Percentiles rank a stretch among this genome's conserved stretches.
These are phyloP conservation scores for Physcomitrellopsis africana DNA, from an alignment of 225 moss, liverwort and hornwort genomes.

Conservation along the genomic window DNA sequence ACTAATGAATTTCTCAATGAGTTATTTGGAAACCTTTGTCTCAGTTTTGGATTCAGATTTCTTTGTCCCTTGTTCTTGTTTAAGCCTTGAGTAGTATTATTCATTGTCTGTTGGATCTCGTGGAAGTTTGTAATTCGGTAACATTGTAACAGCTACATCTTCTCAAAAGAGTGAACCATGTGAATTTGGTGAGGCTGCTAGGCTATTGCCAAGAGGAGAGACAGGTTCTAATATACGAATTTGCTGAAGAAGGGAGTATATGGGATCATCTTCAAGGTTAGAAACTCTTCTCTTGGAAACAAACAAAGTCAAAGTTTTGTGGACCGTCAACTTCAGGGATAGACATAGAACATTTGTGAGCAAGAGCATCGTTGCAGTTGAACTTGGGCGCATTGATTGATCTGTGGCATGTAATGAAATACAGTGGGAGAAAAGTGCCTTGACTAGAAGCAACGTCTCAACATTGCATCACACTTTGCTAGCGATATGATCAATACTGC, in stretches of 20 bases:
- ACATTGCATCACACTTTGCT: constrained; percentile 40
- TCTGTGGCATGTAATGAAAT: constrained; percentile 28
- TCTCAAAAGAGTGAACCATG: constrained; percentile 51
- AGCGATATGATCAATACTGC: constrained; percentile 30
- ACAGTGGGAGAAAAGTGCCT: constrained; percentile 29
- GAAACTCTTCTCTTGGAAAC: constrained; percentile 18
- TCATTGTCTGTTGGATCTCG: neutral
- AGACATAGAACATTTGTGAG: neutral
- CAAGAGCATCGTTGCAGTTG: neutral
- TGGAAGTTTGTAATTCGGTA: constrained; percentile 7
- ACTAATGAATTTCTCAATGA: constrained; percentile 61
- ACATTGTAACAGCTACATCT: constrained; percentile 46
- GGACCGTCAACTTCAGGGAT: neutral
- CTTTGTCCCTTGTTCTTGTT: neutral
- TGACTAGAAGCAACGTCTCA: constrained; percentile 47
- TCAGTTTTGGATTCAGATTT: neutral
- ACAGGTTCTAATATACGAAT: constrained; percentile 50
- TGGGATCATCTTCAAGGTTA: constrained; percentile 59
- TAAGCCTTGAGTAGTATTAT: neutral
- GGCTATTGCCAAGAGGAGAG: constrained; percentile 45
- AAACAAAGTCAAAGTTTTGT: neutral
- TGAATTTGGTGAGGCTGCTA: constrained; percentile 46
- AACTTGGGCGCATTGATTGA: constrained; percentile 8
- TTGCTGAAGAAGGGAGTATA: constrained; percentile 45
- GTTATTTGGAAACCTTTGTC: constrained; percentile 26